Evolutionary conservation across 805 yeast species (phyloP), one percentile per base, ranked within the genome.

Genomic region (Diddensiella santjacobensis): DNA sequence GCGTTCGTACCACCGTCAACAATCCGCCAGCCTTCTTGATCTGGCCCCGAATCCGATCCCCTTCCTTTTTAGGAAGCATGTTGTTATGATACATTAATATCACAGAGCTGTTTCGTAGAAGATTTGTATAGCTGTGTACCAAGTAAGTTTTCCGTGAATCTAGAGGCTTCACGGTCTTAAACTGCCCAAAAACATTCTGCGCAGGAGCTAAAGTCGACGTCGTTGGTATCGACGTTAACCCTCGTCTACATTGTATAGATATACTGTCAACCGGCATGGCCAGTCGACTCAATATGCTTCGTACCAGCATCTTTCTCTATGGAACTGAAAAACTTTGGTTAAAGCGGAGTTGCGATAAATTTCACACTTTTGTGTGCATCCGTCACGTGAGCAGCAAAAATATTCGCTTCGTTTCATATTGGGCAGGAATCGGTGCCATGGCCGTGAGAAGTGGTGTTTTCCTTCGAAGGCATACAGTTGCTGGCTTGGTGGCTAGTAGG

Each of bases 121-220:
- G 64, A 53, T 83, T 69, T 52, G 87, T 79, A 72, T 91, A 91
- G 56, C 78, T 72, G 66, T 91, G 96, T 53, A 91, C 73, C 54
- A 91, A 72, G 58, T 80, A 89, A 0, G 97, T 89, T 71, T 91
- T 91, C 70, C 97, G 80, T 3, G 91, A 81, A 36, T 74, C 75
- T n/a, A 31, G 29, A 13, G 42, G 42, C 30, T 48, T 48, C 8
- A 33, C 42, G 22, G 41, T 17, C 42, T 35, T 15, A 23, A 17
- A 38, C 13, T 26, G n/a, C n/a, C n/a, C n/a, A n/a, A n/a, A n/a
- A n/a, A n/a, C n/a, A n/a, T n/a, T n/a, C n/a, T n/a, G n/a, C n/a
- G n/a, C n/a, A n/a, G n/a, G n/a, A n/a, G n/a, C n/a, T n/a, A n/a
- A n/a, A n/a, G n/a, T n/a, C n/a, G n/a, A n/a, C n/a, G n/a, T n/a